Evolutionary conservation across 176 grass and related monocot species (phyloP).

Genomic region (Paspalum vaginatum): DNA sequence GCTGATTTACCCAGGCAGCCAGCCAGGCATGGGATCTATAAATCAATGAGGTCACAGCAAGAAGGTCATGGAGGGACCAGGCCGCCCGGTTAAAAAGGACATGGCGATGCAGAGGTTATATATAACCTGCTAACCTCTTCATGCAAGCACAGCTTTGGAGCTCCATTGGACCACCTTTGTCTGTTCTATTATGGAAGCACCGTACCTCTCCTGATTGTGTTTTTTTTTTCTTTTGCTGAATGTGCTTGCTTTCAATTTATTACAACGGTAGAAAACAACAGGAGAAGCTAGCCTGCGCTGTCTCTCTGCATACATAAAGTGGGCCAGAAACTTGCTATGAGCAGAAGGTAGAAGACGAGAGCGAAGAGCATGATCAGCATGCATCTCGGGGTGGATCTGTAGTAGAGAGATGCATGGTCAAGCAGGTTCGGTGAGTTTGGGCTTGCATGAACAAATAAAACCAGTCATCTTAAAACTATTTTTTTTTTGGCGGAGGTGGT

Average conservation of each 20-base stretch:
- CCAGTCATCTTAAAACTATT: no score
- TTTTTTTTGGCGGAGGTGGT: no score
- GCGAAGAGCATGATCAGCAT: background rate
- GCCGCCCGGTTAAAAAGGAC: constrained; percentile 39
- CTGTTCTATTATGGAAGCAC: constrained; percentile 49
- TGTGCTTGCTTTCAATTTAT: background rate
- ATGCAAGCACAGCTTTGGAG: constrained; percentile 39
- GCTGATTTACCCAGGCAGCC: constrained; percentile 5
- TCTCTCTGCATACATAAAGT: constrained; percentile 2
- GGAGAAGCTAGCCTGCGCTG: background rate
- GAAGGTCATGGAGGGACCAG: background rate
- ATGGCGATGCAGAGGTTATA: constrained; percentile 30
- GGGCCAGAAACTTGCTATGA: background rate
- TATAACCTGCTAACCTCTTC: background rate
- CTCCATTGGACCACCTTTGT: constrained; percentile 49
- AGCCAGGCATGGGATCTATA: background rate
- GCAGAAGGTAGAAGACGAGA: background rate
- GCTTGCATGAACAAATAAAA: background rate
- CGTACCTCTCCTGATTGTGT: background rate
- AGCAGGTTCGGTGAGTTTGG: background rate
- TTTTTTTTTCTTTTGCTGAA: background rate
- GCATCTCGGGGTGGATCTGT: background rate
- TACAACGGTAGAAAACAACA: background rate
- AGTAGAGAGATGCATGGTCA: background rate
- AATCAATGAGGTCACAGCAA: background rate